Evolutionary conservation across 2,329 filamentous ascomycete species (phyloP).

Genomic region (Karstenula rhodostoma): DNA sequence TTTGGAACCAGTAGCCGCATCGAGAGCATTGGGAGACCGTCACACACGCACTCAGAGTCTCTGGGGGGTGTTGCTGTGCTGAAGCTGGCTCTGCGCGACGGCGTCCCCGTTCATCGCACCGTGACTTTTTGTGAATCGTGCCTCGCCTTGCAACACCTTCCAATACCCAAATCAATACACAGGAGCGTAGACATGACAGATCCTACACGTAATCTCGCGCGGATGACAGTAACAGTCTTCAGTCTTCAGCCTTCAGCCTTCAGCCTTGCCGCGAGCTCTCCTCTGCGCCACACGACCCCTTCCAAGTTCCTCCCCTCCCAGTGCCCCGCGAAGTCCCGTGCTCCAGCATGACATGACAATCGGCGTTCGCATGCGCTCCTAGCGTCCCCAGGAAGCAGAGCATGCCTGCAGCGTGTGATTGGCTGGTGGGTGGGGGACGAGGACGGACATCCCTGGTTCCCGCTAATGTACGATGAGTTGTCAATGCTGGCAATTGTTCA

Average conservation of each 20-base stretch:
- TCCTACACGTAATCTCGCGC: too few relatives aligned
- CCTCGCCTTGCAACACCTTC: not conserved
- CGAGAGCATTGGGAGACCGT: not conserved
- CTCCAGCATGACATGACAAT: not conserved
- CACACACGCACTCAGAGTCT: not conserved
- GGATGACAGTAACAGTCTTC: not conserved
- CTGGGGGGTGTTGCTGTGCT: not conserved
- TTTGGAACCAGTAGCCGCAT: not conserved
- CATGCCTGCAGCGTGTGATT: too few relatives aligned
- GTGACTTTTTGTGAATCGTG: not conserved
- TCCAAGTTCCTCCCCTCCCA: not conserved
- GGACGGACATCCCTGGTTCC: constrained; percentile 31
- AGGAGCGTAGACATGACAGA: too few relatives aligned
- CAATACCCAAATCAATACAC: not conserved
- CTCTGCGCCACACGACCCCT: not conserved
- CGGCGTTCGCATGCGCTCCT: constrained; percentile 12
- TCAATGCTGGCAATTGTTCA: constrained; percentile 38
- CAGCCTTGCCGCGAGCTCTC: not conserved
- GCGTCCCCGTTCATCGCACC: not conserved
- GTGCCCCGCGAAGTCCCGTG: not conserved
- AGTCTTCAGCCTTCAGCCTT: not conserved
- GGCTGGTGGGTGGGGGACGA: too few relatives aligned
- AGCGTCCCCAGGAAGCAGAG: not conserved
- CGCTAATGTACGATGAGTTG: constrained; percentile 52
- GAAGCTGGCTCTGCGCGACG: not conserved